These are phyloP conservation scores for Silene noctiflora DNA, from an alignment of 179 eudicot species.

Conservation along the genomic window DNA sequence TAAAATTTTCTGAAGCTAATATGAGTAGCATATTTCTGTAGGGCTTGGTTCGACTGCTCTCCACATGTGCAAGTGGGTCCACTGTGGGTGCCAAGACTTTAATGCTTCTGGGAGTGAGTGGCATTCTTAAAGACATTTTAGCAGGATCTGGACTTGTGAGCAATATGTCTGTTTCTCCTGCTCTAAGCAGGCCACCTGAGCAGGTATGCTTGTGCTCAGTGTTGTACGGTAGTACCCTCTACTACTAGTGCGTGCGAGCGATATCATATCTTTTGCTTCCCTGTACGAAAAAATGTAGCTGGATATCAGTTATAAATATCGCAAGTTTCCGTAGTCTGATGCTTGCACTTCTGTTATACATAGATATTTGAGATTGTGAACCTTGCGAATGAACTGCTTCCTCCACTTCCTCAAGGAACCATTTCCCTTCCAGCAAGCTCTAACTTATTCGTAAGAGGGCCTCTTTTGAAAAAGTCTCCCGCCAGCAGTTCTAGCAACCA, in stretches of 20 bases:
- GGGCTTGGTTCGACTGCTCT: constrained; percentile 93
- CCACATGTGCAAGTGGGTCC: constrained; percentile 98
- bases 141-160: constrained; percentile 83
- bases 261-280: not conserved
- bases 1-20: not conserved
- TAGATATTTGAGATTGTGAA: constrained; percentile 97
- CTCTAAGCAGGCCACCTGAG: constrained; percentile 90
- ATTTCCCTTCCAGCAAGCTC: constrained; percentile 75
- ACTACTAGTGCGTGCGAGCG: not conserved
- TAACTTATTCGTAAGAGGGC: constrained; percentile 57
- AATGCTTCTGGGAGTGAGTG: constrained; percentile 80
- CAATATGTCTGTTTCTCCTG: constrained; percentile 80
- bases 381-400: constrained; percentile 98
- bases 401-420: constrained; percentile 90
- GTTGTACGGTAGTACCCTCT: not conserved
- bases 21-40: constrained; percentile 27
- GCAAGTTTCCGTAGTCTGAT: not conserved
- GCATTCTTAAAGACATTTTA: constrained; percentile 84
- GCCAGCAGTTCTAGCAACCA: constrained; percentile 57
- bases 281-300: not conserved
- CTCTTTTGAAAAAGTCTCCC: constrained; percentile 54
- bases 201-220: constrained; percentile 50
- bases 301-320: not conserved
- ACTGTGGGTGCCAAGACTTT: constrained; percentile 89
- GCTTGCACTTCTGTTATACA: constrained; percentile 3